Conservation (phyloP, 2,329 filamentous ascomycete genomes). For the Paradendryphiella salina region DNA sequence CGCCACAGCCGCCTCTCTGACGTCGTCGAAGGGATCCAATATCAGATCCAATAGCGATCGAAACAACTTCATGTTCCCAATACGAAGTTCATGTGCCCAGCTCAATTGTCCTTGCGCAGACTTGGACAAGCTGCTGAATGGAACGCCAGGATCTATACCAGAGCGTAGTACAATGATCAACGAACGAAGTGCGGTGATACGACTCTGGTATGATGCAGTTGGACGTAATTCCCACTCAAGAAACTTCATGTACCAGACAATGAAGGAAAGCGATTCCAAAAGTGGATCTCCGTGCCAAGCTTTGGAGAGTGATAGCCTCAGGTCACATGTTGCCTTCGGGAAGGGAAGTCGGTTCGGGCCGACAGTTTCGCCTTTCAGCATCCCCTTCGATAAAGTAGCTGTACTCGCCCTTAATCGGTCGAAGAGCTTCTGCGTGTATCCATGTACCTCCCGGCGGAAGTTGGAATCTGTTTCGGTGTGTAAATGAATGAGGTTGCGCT, state of each 20-base stretch:
- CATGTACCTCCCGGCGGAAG: conserved; percentile 78
- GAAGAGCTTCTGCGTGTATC: conserved; percentile 74
- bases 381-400: conserved; percentile 33
- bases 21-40: conserved; percentile 91
- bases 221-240: conserved; percentile 73
- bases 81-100: conserved; percentile 55
- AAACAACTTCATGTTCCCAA: conserved; percentile 53
- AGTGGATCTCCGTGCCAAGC: conserved; percentile 27
- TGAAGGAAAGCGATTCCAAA: conserved; percentile 63
- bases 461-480: conserved; percentile 86
- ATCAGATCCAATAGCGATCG: conserved; percentile 75
- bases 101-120: conserved; percentile 53
- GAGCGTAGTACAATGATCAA: conserved; percentile 68
- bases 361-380: conserved; percentile 10
- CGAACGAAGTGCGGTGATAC: conserved; percentile 77
- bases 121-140: conserved; percentile 48
- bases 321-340: conserved; percentile 15
- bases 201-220: conserved; percentile 85
- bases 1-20: conserved; percentile 62
- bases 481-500: conserved; percentile 67
- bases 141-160: conserved; percentile 62
- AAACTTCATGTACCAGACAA: conserved; percentile 75
- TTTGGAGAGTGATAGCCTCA: not conserved
- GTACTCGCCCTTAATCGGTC: conserved; percentile 62
- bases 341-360: conserved; percentile 21